phyloP scores from a whole-genome alignment of 306 rosid genomes.

The Corylus heterophylla region DNA sequence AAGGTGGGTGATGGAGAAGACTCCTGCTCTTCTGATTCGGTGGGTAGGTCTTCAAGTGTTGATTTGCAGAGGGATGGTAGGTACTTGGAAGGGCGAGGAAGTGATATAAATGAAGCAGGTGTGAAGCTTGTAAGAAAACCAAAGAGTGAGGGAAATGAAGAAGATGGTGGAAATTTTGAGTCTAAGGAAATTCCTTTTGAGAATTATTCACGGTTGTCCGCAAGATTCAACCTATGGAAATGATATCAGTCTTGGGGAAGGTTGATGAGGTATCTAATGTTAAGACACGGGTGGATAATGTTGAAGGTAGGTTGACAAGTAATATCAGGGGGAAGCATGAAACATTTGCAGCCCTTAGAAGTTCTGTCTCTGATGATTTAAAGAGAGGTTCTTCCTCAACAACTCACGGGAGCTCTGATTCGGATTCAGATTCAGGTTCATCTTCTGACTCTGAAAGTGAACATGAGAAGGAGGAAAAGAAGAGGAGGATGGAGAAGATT shows the following conservation, averaged over 20 bases:
- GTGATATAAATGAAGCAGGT: constrained; percentile 35
- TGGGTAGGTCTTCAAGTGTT: constrained; percentile 34
- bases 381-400: constrained; percentile 54
- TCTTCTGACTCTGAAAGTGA: constrained; percentile 82
- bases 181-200: constrained; percentile 33
- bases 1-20: constrained; percentile 64
- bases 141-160: constrained; percentile 40
- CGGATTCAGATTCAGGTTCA: constrained; percentile 73
- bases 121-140: constrained; percentile 32
- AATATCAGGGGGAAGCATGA: constrained; percentile 41
- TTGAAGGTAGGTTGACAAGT: constrained; percentile 40
- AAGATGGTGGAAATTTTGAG: constrained; percentile 28
- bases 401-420: constrained; percentile 69
- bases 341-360: constrained; percentile 41
- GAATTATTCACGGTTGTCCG: constrained; percentile 28
- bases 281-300: constrained; percentile 39
- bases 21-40: constrained; percentile 51
- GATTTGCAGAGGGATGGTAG: constrained; percentile 50
- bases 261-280: constrained; percentile 32
- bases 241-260: constrained; percentile 22
- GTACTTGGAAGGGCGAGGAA: constrained; percentile 29
- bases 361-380: constrained; percentile 59
- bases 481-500: constrained; percentile 61
- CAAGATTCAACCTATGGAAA: constrained; percentile 26
- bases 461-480: constrained; percentile 82